Percentiles rank a stretch among this genome's conserved stretches.
These are phyloP conservation scores for Amoebophrya sp. DNA, from an alignment of 169 alveolate species.

Conservation along the genomic window DNA sequence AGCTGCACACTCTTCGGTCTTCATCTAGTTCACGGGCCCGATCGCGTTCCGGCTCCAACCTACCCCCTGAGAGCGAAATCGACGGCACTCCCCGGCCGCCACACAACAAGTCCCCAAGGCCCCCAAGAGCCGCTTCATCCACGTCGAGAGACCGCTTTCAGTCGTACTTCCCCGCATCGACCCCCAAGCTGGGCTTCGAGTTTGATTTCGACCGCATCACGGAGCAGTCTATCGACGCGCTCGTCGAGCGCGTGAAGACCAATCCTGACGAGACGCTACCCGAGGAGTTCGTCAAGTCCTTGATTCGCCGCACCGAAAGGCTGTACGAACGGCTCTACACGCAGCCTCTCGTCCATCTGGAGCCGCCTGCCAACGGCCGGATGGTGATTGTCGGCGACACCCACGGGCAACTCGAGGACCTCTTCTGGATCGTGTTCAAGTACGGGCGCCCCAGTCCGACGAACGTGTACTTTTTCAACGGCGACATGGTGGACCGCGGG, in stretches of 20 bases:
- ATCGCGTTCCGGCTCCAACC: too few relatives aligned
- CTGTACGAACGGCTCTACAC: neutral
- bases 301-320: neutral
- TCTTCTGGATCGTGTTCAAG: conserved; percentile 57
- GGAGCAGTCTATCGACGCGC: neutral
- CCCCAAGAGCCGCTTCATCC: too few relatives aligned
- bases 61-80: too few relatives aligned
- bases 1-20: too few relatives aligned
- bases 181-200: neutral
- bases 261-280: neutral
- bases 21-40: too few relatives aligned
- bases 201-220: neutral
- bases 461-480: conserved; percentile 63
- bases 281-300: neutral
- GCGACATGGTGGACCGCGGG: conserved; percentile 71
- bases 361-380: neutral
- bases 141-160: too few relatives aligned
- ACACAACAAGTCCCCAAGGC: too few relatives aligned
- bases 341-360: neutral
- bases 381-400: conserved; percentile 58
- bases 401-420: conserved; percentile 68
- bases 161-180: too few relatives aligned
- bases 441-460: conserved; percentile 59
- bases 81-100: too few relatives aligned
- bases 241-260: neutral